A percentile compares a stretch with the other conserved stretches of the same genome.
Conservation (phyloP, 2,329 filamentous ascomycete genomes). For the Ophiostoma himal-ulmi region DNA sequence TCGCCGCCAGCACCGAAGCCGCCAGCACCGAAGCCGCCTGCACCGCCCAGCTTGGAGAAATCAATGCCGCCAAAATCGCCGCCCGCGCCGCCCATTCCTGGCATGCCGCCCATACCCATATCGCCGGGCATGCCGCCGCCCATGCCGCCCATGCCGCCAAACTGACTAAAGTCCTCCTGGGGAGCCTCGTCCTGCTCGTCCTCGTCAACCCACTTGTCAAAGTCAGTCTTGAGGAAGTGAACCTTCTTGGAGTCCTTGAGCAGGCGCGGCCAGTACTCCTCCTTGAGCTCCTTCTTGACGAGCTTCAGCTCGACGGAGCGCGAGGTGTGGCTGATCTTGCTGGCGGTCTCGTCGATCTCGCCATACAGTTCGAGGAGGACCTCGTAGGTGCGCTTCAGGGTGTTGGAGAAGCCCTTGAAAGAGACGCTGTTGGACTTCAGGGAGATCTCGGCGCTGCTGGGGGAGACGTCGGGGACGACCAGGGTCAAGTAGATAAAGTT, state of each 20-base stretch:
- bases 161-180: conserved; percentile 71
- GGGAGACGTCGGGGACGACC: conserved; percentile 75
- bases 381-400: conserved; percentile 80
- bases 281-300: conserved; percentile 92
- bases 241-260: conserved; percentile 84
- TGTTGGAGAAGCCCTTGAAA: conserved; percentile 77
- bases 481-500: conserved; percentile 96
- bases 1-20: conserved; percentile 33
- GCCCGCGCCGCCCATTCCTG: conserved; percentile 42
- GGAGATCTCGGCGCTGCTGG: conserved; percentile 71
- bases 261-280: conserved; percentile 92
- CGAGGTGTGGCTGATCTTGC: conserved; percentile 80
- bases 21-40: conserved; percentile 34
- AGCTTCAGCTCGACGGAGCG: conserved; percentile 87
- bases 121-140: conserved; percentile 58
- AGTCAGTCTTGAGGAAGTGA: conserved; percentile 94
- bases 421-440: conserved; percentile 69
- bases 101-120: conserved; percentile 41
- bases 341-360: conserved; percentile 81
- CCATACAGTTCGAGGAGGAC: conserved; percentile 81
- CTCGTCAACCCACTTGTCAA: conserved; percentile 99
- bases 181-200: conserved; percentile 91
- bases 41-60: conserved; percentile 80
- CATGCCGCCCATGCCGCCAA: conserved; percentile 51
- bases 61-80: conserved; percentile 78